A percentile compares a stretch with the other conserved stretches of the same genome.
Evolutionary conservation across 257 asterid species (phyloP).

Genomic region (Lycium barbarum): DNA sequence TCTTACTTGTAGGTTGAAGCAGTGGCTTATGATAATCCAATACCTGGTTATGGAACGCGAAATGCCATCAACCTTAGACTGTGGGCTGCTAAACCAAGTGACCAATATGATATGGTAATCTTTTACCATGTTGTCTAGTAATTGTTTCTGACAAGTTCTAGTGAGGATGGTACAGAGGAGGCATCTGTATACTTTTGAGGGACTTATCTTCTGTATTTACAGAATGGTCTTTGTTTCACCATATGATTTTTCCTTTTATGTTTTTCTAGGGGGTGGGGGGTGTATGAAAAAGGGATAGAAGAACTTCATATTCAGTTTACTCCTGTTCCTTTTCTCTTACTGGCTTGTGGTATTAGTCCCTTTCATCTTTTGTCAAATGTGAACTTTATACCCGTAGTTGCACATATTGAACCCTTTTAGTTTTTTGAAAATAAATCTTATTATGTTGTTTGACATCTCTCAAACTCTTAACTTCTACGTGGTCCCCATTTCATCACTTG

Average conservation of each 20-base stretch:
- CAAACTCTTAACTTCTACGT: neutral
- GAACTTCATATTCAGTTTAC: neutral
- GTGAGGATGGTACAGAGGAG: neutral
- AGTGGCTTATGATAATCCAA: constrained; percentile 61
- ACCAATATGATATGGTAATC: constrained; percentile 59
- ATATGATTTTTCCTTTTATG: neutral
- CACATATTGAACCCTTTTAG: neutral
- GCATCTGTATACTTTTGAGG: neutral
- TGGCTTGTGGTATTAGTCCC: constrained; percentile 12
- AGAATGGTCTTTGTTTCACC: neutral
- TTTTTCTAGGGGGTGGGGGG: neutral
- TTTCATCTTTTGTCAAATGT: neutral
- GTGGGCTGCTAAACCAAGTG: constrained; percentile 71
- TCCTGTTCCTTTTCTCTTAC: neutral
- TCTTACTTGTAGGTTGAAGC: constrained; percentile 52
- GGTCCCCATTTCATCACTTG: constrained; percentile 20
- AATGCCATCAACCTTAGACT: constrained; percentile 60
- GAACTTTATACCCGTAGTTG: neutral
- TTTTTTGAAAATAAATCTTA: neutral
- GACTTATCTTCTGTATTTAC: neutral
- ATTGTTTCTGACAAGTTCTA: neutral
- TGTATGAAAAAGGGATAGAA: neutral
- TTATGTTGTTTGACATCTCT: neutral
- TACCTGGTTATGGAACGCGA: constrained; percentile 62
- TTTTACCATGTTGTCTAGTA: constrained; percentile 12